These are phyloP conservation scores for Poteriospumella lacustris DNA, from an alignment of 108 stramenopile genomes.

Conservation along the genomic window DNA sequence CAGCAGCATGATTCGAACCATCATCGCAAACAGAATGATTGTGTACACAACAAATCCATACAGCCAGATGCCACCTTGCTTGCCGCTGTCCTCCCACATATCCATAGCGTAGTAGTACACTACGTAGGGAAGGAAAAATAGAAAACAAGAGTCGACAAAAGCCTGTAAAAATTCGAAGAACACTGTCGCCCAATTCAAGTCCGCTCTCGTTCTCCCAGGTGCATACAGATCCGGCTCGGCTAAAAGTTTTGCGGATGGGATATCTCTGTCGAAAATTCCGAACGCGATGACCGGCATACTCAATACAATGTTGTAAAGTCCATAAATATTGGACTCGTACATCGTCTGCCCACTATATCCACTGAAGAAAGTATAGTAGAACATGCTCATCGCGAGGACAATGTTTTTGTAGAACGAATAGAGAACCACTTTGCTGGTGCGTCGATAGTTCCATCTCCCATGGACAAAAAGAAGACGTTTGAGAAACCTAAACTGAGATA, in stretches of 20 bases:
- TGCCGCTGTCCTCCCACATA: neutral
- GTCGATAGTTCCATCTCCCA: constrained; percentile 48
- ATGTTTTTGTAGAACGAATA: constrained; percentile 65
- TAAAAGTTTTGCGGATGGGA: neutral
- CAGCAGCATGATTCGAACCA: neutral
- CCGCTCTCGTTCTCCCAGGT: neutral
- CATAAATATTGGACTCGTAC: neutral
- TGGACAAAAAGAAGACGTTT: constrained; percentile 42
- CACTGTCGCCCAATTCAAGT: neutral
- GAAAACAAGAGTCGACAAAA: neutral
- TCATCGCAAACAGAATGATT: neutral
- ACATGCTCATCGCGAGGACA: constrained; percentile 50
- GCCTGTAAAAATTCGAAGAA: neutral
- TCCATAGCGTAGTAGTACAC: neutral
- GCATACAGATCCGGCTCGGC: neutral
- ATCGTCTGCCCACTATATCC: neutral
- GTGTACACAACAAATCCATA: neutral
- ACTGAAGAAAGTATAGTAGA: constrained; percentile 34
- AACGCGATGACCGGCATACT: neutral
- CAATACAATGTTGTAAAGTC: neutral
- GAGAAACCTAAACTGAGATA: constrained; percentile 55
- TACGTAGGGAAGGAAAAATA: neutral
- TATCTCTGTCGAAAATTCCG: neutral
- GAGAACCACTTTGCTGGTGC: constrained; percentile 48
- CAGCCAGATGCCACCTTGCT: neutral